Evolutionary conservation across 345 rosid genomes (phyloP).

Genomic region (Cardamine chenopodiifolia): DNA sequence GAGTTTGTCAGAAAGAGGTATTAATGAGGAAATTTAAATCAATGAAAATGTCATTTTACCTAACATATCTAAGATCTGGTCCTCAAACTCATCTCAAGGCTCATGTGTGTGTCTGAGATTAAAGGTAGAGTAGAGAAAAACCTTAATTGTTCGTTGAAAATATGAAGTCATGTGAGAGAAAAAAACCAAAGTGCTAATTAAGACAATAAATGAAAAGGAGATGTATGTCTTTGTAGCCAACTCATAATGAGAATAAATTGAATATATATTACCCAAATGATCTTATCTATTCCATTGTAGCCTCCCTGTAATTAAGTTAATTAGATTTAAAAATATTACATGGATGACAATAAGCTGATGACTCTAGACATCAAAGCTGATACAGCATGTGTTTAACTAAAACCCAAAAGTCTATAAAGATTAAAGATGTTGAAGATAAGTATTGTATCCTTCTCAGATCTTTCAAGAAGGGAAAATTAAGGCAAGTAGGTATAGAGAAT

Average conservation of each 20-base stretch:
- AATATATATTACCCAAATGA: neutral
- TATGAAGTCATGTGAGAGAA: constrained; percentile 25
- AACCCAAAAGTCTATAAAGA: constrained; percentile 1
- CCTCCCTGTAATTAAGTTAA: neutral
- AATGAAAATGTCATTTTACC: constrained; percentile 35
- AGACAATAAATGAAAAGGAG: constrained; percentile 30
- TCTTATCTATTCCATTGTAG: constrained; percentile 13
- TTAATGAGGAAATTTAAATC: constrained; percentile 34
- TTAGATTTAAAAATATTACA: neutral
- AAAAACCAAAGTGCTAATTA: constrained; percentile 19
- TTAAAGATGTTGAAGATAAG: constrained; percentile 29
- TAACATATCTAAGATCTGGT: constrained; percentile 35
- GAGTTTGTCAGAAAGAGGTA: constrained; percentile 24
- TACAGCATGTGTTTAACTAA: constrained; percentile 18
- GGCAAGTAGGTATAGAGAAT: constrained; percentile 62
- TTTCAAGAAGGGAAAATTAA: constrained; percentile 30
- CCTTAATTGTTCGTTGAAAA: constrained; percentile 34
- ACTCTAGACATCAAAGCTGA: neutral
- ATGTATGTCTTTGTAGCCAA: constrained; percentile 33
- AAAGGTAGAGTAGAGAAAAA: constrained; percentile 28
- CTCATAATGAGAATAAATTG: constrained; percentile 26
- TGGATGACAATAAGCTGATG: neutral
- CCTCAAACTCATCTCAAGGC: constrained; percentile 22
- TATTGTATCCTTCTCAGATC: constrained; percentile 11
- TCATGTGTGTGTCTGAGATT: constrained; percentile 24